These are phyloP conservation scores for Xylariaceae sp. DNA, from an alignment of 2,329 filamentous ascomycete species.

Conservation along the genomic window DNA sequence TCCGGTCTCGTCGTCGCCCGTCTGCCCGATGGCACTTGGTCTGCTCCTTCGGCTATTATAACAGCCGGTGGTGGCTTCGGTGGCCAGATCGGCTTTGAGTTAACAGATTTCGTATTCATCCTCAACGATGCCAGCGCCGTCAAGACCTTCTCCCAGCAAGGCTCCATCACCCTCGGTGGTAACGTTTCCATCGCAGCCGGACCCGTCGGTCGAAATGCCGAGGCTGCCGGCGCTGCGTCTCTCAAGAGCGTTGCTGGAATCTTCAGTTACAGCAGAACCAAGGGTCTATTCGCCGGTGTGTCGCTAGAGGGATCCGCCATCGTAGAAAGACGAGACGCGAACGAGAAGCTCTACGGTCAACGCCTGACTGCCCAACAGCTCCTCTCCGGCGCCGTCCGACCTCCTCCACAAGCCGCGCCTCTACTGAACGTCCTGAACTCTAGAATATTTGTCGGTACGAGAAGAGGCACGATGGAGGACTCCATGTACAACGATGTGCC, in stretches of 20 bases:
- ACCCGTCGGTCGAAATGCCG: slow-evolving; percentile 88
- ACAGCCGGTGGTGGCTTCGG: slow-evolving; percentile 78
- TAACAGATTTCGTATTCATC: slow-evolving; percentile 96
- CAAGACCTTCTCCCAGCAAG: slow-evolving; percentile 87
- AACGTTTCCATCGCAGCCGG: slow-evolving; percentile 96
- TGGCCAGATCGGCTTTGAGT: slow-evolving; percentile 80
- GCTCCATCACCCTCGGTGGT: slow-evolving; percentile 85
- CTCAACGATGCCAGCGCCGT: slow-evolving; percentile 88
- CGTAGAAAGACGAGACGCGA: slow-evolving; percentile 92
- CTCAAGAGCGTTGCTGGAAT: slow-evolving; percentile 84
- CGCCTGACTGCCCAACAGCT: slow-evolving; percentile 77
- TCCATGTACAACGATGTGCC: slow-evolving; percentile 91
- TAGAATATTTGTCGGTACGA: slow-evolving; percentile 69
- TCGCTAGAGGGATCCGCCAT: slow-evolving; percentile 89
- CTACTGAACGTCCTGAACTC: slow-evolving; percentile 83
- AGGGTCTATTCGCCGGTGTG: slow-evolving; percentile 92
- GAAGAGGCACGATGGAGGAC: slow-evolving; percentile 40
- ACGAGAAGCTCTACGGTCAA: slow-evolving; percentile 89
- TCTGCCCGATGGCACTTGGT: slow-evolving; percentile 72
- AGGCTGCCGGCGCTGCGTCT: slow-evolving; percentile 90
- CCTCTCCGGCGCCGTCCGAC: slow-evolving; percentile 68
- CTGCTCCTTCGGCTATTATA: slow-evolving; percentile 73
- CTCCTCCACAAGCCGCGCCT: slow-evolving; percentile 76
- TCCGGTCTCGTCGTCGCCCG: slow-evolving; percentile 78
- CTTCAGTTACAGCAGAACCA: slow-evolving; percentile 97